These are phyloP conservation scores for Tetratostichococcus sp. DNA, from an alignment of 139 green algal genomes.

Conservation along the genomic window DNA sequence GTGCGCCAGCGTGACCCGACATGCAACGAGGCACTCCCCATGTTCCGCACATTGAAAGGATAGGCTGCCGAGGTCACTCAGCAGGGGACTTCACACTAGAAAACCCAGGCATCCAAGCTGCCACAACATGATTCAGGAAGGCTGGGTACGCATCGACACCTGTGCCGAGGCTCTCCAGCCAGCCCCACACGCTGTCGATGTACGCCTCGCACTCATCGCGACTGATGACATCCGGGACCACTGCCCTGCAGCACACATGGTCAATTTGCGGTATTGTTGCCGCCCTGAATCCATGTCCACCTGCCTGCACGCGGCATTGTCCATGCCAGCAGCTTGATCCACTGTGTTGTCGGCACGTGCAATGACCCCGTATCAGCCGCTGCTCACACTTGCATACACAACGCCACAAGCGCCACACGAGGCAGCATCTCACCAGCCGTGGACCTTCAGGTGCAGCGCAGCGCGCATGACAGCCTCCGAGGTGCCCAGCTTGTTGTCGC, in stretches of 20 bases:
- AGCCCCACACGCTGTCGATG: slow-evolving; percentile 3
- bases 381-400: not conserved
- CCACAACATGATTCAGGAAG: no score
- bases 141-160: not conserved
- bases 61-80: no score
- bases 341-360: no score
- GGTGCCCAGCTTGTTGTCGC: not conserved
- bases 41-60: no score
- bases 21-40: no score
- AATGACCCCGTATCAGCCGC: not conserved
- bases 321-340: no score
- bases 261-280: no score
- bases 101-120: no score
- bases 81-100: no score
- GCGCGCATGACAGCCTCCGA: not conserved
- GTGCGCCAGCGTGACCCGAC: no score
- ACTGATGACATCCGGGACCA: not conserved
- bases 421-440: slow-evolving; percentile 7
- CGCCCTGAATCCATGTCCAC: no score
- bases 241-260: not conserved
- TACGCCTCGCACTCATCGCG: not conserved
- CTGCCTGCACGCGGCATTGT: no score
- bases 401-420: not conserved
- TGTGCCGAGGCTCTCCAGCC: slow-evolving; percentile 12
- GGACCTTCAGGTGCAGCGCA: slow-evolving; percentile 2